phyloP scores from a whole-genome alignment of 2,329 filamentous ascomycete species.

The Metarhizium robertsii region DNA sequence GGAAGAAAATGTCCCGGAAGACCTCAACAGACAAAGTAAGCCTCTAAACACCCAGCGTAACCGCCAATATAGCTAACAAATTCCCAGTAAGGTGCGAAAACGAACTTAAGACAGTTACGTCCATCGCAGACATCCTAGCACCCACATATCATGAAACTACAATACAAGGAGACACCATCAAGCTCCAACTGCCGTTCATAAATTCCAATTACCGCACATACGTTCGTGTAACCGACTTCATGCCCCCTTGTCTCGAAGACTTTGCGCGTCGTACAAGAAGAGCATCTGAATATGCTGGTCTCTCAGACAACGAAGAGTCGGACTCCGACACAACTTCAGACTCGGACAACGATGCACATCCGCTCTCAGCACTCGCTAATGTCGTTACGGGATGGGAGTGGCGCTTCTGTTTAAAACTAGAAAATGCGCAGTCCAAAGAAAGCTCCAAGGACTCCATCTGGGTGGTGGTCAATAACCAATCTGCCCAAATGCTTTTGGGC shows the following conservation, averaged over 20 bases:
- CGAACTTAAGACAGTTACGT: conserved; percentile 22
- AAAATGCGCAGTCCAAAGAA: conserved; percentile 45
- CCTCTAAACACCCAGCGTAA: background rate
- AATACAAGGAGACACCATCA: conserved; percentile 26
- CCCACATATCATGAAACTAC: conserved; percentile 30
- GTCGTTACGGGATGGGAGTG: conserved; percentile 57
- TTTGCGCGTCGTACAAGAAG: conserved; percentile 48
- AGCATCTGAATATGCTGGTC: conserved; percentile 35
- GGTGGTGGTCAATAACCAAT: conserved; percentile 54
- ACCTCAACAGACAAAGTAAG: conserved; percentile 23
- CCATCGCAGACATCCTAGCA: conserved; percentile 31
- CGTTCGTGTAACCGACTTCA: conserved; percentile 76
- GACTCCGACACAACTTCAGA: conserved; percentile 9
- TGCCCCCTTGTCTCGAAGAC: conserved; percentile 58
- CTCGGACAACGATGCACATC: conserved; percentile 14
- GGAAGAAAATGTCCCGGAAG: conserved; percentile 11
- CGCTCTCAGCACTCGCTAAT: conserved; percentile 9
- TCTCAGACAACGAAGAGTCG: conserved; percentile 33
- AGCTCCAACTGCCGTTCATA: conserved; percentile 56
- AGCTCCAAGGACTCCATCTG: conserved; percentile 44
- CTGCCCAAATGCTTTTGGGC: conserved; percentile 37
- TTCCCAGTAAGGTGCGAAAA: conserved; percentile 39
- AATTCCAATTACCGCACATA: conserved; percentile 61
- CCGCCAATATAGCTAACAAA: background rate
- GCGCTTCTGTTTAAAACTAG: conserved; percentile 71